phyloP scores from a whole-genome alignment of 2,329 filamentous ascomycete genomes.

The Xylariaceae sp. region DNA sequence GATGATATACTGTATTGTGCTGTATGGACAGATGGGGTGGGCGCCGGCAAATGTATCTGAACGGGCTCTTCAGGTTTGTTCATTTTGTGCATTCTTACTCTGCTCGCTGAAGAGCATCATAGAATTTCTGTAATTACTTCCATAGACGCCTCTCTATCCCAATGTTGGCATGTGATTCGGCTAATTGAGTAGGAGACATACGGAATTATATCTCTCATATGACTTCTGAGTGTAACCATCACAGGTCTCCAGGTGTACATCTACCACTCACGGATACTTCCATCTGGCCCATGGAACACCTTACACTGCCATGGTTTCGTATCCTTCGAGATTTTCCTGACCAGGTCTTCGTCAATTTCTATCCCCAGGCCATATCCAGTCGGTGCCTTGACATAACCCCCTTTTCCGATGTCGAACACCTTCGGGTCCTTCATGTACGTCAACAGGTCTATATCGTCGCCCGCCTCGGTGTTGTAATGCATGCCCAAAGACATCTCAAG shows the following conservation, averaged over 20 bases:
- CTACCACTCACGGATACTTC: conserved; percentile 17
- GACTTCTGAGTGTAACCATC: no score
- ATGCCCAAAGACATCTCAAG: conserved; percentile 78
- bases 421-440: conserved; percentile 62
- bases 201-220: no score
- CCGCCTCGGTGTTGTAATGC: conserved; percentile 67
- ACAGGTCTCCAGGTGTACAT: neutral
- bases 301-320: conserved; percentile 62
- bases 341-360: conserved; percentile 65
- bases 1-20: no score
- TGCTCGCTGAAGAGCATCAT: no score
- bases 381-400: conserved; percentile 59
- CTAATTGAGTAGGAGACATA: no score
- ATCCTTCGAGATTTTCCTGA: conserved; percentile 54
- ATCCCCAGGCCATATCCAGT: conserved; percentile 63
- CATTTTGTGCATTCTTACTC: no score
- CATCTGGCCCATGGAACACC: conserved; percentile 54
- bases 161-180: no score
- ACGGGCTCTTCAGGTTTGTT: no score
- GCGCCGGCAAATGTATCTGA: no score
- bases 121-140: no score
- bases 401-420: conserved; percentile 58
- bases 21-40: no score
- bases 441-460: conserved; percentile 49
- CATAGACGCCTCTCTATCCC: no score